These are phyloP conservation scores for Pythium phragmiticola DNA, from an alignment of 352 stramenopile species.

Conservation along the genomic window DNA sequence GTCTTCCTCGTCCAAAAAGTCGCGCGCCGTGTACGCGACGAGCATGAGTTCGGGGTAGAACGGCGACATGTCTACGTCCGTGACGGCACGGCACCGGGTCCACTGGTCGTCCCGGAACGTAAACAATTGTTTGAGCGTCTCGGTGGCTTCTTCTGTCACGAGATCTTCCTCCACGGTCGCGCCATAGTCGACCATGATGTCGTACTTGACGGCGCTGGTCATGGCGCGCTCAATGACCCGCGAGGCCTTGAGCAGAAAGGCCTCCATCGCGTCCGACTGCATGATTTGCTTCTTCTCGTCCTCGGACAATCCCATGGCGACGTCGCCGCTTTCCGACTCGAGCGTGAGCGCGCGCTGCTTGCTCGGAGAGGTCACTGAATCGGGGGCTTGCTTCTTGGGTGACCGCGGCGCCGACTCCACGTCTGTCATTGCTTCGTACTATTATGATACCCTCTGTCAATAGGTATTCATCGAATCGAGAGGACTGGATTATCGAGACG, in stretches of 20 bases:
- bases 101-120: conserved; percentile 79
- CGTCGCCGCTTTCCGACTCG: conserved; percentile 34
- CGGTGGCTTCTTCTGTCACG: conserved; percentile 48
- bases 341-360: conserved; percentile 39
- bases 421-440: conserved; percentile 26
- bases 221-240: conserved; percentile 79
- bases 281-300: conserved; percentile 72
- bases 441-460: background rate
- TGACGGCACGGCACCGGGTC: conserved; percentile 79
- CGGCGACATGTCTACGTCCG: conserved; percentile 77
- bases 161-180: conserved; percentile 67
- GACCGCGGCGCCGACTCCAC: conserved; percentile 21
- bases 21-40: conserved; percentile 58
- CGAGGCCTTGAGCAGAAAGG: conserved; percentile 74
- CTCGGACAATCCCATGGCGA: conserved; percentile 31
- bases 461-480: background rate
- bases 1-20: conserved; percentile 75
- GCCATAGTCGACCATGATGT: conserved; percentile 86
- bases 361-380: conserved; percentile 39
- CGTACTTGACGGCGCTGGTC: conserved; percentile 72
- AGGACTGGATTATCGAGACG: background rate
- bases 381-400: conserved; percentile 32
- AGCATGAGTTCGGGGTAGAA: conserved; percentile 84
- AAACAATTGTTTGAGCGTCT: conserved; percentile 71
- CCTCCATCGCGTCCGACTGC: conserved; percentile 73